Evolutionary conservation across 331 rosid genomes (phyloP).

Genomic region (Telfairia occidentalis): DNA sequence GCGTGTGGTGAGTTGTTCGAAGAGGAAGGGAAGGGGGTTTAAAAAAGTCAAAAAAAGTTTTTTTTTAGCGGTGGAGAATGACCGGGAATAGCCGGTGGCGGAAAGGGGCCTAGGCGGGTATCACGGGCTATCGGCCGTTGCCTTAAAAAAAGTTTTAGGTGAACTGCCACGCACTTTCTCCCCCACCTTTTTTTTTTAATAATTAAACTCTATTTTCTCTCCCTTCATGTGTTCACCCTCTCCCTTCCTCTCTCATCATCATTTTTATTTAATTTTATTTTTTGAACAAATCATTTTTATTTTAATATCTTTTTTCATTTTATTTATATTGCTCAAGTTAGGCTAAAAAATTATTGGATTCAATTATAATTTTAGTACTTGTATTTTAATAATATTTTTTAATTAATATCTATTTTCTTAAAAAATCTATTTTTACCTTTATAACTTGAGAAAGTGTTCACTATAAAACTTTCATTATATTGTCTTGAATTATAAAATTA

Average conservation of each 20-base stretch:
- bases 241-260: background rate
- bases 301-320: background rate
- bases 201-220: background rate
- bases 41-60: background rate
- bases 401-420: too few species aligned
- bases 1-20: background rate
- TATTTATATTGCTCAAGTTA: too few species aligned
- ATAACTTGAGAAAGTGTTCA: too few species aligned
- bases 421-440: too few species aligned
- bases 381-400: too few species aligned
- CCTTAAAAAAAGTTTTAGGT: background rate
- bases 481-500: too few species aligned
- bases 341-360: too few species aligned
- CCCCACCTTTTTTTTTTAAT: background rate
- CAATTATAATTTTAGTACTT: too few species aligned
- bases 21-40: background rate
- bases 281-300: background rate
- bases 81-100: slow-evolving; percentile 9
- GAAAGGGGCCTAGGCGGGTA: background rate
- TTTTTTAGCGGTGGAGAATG: background rate
- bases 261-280: background rate
- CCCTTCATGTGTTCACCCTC: slow-evolving; percentile 3
- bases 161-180: slow-evolving; percentile 12
- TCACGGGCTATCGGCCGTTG: slow-evolving; percentile 14
- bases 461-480: too few species aligned